Conservation (phyloP, 768 basidiomycete species). For the Tremella fuciformis region DNA sequence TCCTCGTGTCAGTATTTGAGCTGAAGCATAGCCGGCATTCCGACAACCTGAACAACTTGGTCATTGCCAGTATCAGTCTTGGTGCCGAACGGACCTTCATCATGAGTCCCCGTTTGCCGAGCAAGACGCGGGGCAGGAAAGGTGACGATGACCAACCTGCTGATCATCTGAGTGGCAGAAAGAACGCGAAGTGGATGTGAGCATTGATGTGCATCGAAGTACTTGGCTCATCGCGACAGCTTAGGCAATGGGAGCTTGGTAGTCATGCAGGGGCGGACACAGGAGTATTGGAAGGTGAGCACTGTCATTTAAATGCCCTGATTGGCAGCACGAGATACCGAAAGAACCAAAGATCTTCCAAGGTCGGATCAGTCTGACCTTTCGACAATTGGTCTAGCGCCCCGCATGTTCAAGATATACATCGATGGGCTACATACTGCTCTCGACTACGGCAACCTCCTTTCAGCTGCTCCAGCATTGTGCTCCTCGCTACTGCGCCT, state of each 20-base stretch:
- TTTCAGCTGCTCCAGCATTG: neutral
- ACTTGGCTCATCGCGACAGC: constrained; percentile 9
- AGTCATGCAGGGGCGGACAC: constrained; percentile 55
- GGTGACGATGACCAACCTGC: constrained; percentile 9
- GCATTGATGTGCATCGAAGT: neutral
- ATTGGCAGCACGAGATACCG: constrained; percentile 50
- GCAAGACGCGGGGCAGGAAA: constrained; percentile 14
- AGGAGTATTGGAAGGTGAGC: constrained; percentile 55
- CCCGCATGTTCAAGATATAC: neutral
- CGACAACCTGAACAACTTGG: constrained; percentile 52
- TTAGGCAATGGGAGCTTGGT: constrained; percentile 54
- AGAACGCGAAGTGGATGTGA: constrained; percentile 44
- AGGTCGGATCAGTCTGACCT: constrained; percentile 54
- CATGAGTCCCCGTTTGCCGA: constrained; percentile 48
- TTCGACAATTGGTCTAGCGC: constrained; percentile 50
- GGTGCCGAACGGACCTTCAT: constrained; percentile 54
- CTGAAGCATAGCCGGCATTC: constrained; percentile 22
- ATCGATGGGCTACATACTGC: constrained; percentile 1
- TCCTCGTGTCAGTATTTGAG: neutral
- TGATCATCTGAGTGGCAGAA: constrained; percentile 19
- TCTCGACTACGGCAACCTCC: neutral
- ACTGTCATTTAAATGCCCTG: neutral
- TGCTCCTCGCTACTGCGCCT: neutral
- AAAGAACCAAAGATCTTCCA: constrained; percentile 51
- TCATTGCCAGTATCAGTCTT: constrained; percentile 55